Evolutionary conservation across 2,329 filamentous ascomycete genomes (phyloP).

Genomic region (Phyllosticta paracitricarpa): DNA sequence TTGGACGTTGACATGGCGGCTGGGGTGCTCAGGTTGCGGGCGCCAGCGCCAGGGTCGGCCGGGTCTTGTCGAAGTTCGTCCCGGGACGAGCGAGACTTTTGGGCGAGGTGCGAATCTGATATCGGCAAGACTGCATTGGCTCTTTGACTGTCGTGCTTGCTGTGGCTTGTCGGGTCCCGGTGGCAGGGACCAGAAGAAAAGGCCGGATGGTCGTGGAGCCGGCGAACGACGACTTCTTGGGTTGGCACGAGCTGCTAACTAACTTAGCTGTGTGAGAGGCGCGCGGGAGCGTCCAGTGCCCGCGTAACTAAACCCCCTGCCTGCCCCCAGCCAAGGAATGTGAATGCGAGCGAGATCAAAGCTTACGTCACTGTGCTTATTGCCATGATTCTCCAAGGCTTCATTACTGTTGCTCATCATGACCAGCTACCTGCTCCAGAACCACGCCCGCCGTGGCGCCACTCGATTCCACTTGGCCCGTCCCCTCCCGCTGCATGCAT

Average conservation of each 20-base stretch:
- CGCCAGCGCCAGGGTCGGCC: constrained; percentile 1
- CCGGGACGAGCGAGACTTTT: neutral
- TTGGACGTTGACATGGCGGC: constrained; percentile 1
- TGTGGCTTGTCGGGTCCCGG: neutral
- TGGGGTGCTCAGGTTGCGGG: neutral
- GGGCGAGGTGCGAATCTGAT: neutral
- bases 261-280: too few relatives aligned
- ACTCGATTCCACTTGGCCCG: neutral
- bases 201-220: neutral
- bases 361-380: too few relatives aligned
- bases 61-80: neutral
- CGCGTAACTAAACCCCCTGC: too few relatives aligned
- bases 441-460: neutral
- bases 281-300: too few relatives aligned
- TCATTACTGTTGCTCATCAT: too few relatives aligned
- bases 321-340: too few relatives aligned
- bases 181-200: neutral
- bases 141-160: neutral
- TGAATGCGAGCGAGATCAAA: too few relatives aligned
- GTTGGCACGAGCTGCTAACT: too few relatives aligned
- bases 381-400: too few relatives aligned
- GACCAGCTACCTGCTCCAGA: too few relatives aligned
- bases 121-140: neutral
- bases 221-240: neutral
- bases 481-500: neutral